phyloP scores from a whole-genome alignment of 2,329 filamentous ascomycete species.

The Penicillium sp. region DNA sequence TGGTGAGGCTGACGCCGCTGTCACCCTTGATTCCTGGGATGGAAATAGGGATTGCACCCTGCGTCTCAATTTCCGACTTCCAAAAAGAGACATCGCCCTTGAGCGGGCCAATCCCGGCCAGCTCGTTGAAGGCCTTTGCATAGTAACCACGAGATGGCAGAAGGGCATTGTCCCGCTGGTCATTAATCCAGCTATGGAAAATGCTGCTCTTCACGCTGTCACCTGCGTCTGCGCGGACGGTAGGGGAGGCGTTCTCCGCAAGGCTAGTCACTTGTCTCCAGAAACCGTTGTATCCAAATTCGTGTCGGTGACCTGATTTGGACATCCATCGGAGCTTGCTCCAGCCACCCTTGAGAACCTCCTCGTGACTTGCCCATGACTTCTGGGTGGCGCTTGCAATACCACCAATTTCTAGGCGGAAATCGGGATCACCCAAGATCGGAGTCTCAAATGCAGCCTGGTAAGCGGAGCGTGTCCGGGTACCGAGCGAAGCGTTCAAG shows the following conservation, averaged over 20 bases:
- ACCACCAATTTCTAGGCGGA: conserved; percentile 73
- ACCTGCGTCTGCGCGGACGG: conserved; percentile 78
- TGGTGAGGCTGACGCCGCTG: conserved; percentile 78
- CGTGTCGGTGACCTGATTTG: conserved; percentile 64
- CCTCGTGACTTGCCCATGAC: conserved; percentile 90
- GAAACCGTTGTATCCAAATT: conserved; percentile 72
- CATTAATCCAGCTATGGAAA: conserved; percentile 74
- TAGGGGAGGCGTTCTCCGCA: conserved; percentile 70
- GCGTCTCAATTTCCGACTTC: conserved; percentile 83
- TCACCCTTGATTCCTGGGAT: conserved; percentile 66
- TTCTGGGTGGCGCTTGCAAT: conserved; percentile 83
- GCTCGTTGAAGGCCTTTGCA: conserved; percentile 70
- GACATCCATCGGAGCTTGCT: conserved; percentile 74
- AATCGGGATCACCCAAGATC: conserved; percentile 77
- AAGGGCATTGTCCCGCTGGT: conserved; percentile 79
- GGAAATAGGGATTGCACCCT: conserved; percentile 70
- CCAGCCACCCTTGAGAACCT: conserved; percentile 74
- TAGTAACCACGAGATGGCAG: conserved; percentile 81
- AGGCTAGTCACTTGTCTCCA: conserved; percentile 90
- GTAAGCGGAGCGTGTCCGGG: conserved; percentile 86
- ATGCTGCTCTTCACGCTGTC: conserved; percentile 88
- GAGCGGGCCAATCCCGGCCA: conserved; percentile 83
- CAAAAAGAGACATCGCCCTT: conserved; percentile 89
- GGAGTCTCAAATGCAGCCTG: conserved; percentile 81
- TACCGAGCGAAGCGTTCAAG: conserved; percentile 82